Evolutionary conservation across 192 early-diverging fungal genomes (phyloP), one percentile per base, ranked within the genome.

Genomic region (Backusella circina): DNA sequence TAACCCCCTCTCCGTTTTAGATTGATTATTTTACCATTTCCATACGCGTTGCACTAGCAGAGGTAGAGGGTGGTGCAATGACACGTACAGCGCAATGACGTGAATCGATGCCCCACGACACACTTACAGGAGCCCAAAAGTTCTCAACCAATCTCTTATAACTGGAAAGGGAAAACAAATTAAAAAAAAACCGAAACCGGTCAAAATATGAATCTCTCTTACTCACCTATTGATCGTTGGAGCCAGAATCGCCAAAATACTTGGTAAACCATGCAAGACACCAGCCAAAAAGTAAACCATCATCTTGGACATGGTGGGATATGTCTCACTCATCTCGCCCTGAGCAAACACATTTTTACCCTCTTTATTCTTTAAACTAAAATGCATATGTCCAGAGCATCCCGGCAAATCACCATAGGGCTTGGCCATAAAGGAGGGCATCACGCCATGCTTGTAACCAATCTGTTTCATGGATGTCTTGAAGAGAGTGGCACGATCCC

Each of bases 371-470:
- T 81, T 83, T 47, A 94, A 72, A 37, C 85, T 88, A 76, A 95
- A 89, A 83, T 95, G 94, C 13, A 91, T 79, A 77, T 95, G 94
- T 13, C 94, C 94, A 26, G 91, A 93, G 74, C 92, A 93, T 3
- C 94, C 94, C 2, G 94, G 94, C 26, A 91, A 77, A 39, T 90
- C 83, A 0, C 72, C 54, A 73, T 90, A 87, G 1, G 94, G 94
- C 70, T 95, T 95, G 3, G 94, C 94, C 94, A 95, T 95, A 84
- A 95, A 95, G 12, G 87, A 90, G 9, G 94, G 80, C 79, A 93
- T 91, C 47, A 95, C 80, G 2, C 91, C 91, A 70, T 88, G 84
- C 38, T 90, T 82, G 8, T 92, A 50, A 0, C 87, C 93, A 28
- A 95, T 82, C 75, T 93, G 90, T 79, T 95, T 95, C 44, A 85